These are phyloP conservation scores for Helotiales sp. DNA, from an alignment of 2,329 filamentous ascomycete genomes.

Conservation along the genomic window DNA sequence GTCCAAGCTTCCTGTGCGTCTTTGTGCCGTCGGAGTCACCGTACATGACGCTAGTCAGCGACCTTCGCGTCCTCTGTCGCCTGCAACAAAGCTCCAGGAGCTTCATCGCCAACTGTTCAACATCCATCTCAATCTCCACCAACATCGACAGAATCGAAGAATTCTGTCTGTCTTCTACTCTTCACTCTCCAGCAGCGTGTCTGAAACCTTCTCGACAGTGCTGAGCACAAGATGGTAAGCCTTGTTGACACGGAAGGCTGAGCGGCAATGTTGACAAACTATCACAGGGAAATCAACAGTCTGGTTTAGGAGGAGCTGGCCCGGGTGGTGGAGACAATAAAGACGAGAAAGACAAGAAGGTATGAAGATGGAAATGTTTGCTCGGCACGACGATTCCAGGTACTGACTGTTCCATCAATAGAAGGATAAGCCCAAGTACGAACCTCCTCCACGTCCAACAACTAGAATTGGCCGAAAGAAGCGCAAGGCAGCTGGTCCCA, in stretches of 20 bases:
- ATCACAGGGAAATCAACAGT: slow-evolving; percentile 44
- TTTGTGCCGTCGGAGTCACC: too few species aligned
- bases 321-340: slow-evolving; percentile 68
- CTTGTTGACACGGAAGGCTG: slow-evolving; percentile 2
- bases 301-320: slow-evolving; percentile 43
- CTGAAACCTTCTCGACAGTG: slow-evolving; percentile 6
- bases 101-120: slow-evolving; percentile 27
- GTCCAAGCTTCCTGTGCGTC: too few species aligned
- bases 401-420: slow-evolving; percentile 42
- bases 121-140: slow-evolving; percentile 24
- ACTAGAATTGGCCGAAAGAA: slow-evolving; percentile 98
- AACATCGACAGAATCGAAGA: slow-evolving; percentile 16
- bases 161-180: slow-evolving; percentile 5
- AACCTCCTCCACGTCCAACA: slow-evolving; percentile 93
- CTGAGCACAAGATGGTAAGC: slow-evolving; percentile 33
- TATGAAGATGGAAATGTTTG: slow-evolving; percentile 37
- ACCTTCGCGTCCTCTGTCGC: slow-evolving; percentile 10
- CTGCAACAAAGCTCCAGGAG: slow-evolving; percentile 9
- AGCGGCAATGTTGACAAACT: slow-evolving; percentile 23
- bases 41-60: slow-evolving; percentile 26
- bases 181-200: not conserved
- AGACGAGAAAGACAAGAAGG: slow-evolving; percentile 94
- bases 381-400: not conserved
- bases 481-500: slow-evolving; percentile 91
- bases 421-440: slow-evolving; percentile 99